Base-by-base conservation (phyloP, 2,329 filamentous ascomycete genomes). In the Fusarium drepaniforme region DNA sequence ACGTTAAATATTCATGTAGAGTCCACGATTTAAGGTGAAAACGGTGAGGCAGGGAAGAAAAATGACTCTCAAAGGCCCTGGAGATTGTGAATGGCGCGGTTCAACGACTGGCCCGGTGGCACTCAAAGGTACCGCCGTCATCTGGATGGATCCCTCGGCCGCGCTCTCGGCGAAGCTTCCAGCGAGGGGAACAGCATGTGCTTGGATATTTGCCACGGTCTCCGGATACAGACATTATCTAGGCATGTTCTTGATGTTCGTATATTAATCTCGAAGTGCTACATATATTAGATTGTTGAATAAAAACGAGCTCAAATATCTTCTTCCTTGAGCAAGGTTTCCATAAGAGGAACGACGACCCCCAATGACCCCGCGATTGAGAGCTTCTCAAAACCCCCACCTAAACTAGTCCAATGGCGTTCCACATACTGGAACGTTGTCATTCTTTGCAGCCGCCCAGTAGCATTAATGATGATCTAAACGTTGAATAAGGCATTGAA, bases 121-220 rank as follows among this genome's bases (percentile, higher is more conserved):
- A 71, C 68, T 61, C 40, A 37, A 56, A 60, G 46, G 42, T 61
- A 44, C 66, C 51, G 12, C 49, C 66, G 58, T 49, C 56, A 35
- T 59, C 38, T 67, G 51, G 42, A 68, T 70, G 72, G 75, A 68
- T 65, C 69, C 72, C 68, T 78, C 77, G 77, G 77, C 72, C 60
- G 59, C 71, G 75, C 66, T 76, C 67, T 79, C 77, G 77, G 77
- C 61, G 67, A 46, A 78, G 76, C 60, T 62, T 44, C 40, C 63
- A n/a, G 42, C 68, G 56, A 66, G 68, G 72, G 70, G 68, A 68
- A 67, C 64, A 56, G 64, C 61, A 51, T 60, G 60, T 64, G 66
- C 62, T 44, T 30, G 3, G 28, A n/a, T 44, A 33, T 61, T 60
- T 61, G 44, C 44, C 60, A 63, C 42, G n/a, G 18, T 37, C 37